phyloP scores from a whole-genome alignment of 2,329 filamentous ascomycete genomes.

The Zymoseptoria brevis region DNA sequence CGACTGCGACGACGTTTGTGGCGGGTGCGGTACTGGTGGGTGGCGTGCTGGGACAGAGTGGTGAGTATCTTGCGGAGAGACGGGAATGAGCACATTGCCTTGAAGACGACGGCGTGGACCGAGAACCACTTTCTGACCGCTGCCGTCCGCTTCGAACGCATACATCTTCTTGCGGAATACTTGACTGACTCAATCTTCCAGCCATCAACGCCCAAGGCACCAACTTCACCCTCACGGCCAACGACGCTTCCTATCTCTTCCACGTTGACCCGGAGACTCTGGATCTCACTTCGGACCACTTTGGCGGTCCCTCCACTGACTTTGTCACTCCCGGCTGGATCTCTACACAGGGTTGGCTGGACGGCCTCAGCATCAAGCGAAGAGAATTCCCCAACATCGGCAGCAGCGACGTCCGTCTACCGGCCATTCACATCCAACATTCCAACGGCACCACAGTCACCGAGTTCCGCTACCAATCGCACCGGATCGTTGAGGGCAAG shows the following conservation, averaged over 20 bases:
- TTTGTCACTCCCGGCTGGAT: slow-evolving; percentile 39
- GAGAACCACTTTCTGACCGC: not conserved
- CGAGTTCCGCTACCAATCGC: slow-evolving; percentile 50
- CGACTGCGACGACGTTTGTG: not conserved
- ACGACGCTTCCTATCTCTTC: slow-evolving; percentile 54
- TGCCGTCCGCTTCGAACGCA: not conserved
- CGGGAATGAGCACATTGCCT: slow-evolving; percentile 2
- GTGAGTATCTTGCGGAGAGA: not conserved
- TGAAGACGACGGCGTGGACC: not conserved
- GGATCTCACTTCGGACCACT: slow-evolving; percentile 55
- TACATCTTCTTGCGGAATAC: too few species aligned
- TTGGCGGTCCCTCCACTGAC: slow-evolving; percentile 50
- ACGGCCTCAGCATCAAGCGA: slow-evolving; percentile 43
- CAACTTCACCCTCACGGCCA: slow-evolving; percentile 50
- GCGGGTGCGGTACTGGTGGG: not conserved
- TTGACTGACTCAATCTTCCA: slow-evolving; percentile 20
- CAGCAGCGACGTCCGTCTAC: slow-evolving; percentile 54
- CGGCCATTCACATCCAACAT: slow-evolving; percentile 54
- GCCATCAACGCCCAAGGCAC: slow-evolving; percentile 48
- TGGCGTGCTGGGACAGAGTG: not conserved
- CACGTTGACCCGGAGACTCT: slow-evolving; percentile 51
- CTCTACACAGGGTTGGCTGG: slow-evolving; percentile 46
- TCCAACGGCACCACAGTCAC: slow-evolving; percentile 52
- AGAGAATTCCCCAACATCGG: slow-evolving; percentile 59
- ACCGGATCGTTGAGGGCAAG: slow-evolving; percentile 50